phyloP scores from a whole-genome alignment of 139 green algal genomes.

The Limnomonas spitsbergensis region DNA sequence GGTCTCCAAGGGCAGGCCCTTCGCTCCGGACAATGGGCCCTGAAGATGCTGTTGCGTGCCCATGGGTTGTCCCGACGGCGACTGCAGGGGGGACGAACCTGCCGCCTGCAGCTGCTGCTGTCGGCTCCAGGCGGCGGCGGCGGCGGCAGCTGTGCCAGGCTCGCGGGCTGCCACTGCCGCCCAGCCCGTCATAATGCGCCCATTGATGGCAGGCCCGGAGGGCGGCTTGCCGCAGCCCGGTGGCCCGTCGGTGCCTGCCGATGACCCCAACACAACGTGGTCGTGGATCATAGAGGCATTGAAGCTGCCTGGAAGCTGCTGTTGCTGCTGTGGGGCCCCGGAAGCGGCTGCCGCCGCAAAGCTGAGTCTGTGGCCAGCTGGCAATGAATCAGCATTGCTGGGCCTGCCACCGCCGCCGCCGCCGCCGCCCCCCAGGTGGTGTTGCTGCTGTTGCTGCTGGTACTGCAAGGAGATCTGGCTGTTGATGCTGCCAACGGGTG shows the following conservation, averaged over 20 bases:
- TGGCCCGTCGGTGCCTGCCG: background rate
- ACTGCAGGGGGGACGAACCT: background rate
- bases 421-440: background rate
- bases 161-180: slow-evolving; percentile 17
- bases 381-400: background rate
- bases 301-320: background rate
- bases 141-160: slow-evolving; percentile 8
- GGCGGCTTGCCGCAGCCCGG: background rate
- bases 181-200: slow-evolving; percentile 20
- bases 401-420: background rate
- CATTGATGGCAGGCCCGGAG: background rate
- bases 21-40: background rate
- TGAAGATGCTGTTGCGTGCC: background rate
- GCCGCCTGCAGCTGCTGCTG: background rate
- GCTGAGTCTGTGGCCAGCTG: background rate
- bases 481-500: background rate
- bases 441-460: background rate
- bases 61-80: slow-evolving; percentile 1
- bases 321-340: background rate
- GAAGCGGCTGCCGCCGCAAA: background rate
- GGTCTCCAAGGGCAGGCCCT: background rate
- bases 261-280: background rate
- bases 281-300: background rate
- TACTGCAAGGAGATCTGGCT: background rate
- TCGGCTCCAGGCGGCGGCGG: slow-evolving; percentile 3